phyloP scores from a whole-genome alignment of 1,139 yeast genomes.

The Pichia sp. region DNA sequence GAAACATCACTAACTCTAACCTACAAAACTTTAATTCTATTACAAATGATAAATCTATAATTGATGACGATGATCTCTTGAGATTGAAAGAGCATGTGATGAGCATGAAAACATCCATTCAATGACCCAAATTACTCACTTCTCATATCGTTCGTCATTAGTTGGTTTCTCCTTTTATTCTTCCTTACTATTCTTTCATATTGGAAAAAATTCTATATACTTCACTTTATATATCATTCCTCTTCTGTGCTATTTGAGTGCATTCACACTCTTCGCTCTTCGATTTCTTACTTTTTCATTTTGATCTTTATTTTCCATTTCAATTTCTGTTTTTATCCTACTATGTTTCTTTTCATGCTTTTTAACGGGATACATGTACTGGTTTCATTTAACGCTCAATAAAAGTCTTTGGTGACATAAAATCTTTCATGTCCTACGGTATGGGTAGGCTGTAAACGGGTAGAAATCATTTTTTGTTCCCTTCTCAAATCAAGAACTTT shows the following conservation, averaged over 20 bases:
- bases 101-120: constrained; percentile 25
- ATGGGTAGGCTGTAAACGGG: no score
- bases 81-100: constrained; percentile 29
- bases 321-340: not conserved
- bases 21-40: not conserved
- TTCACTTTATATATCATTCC: not conserved
- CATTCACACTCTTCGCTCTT: no score
- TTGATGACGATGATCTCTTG: constrained; percentile 30
- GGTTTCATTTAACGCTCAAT: not conserved
- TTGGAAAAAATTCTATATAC: not conserved
- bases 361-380: not conserved
- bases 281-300: not conserved
- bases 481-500: no score
- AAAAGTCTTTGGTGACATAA: no score
- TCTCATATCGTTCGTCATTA: not conserved
- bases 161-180: not conserved
- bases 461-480: no score
- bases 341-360: not conserved
- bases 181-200: not conserved
- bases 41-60: constrained; percentile 15
- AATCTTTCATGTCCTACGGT: no score
- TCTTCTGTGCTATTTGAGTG: not conserved
- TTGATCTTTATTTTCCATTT: not conserved
- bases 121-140: not conserved
- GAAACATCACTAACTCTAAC: not conserved